phyloP scores from a whole-genome alignment of 228 moss, liverwort and hornwort species.

The Sphagnum magellanicum region DNA sequence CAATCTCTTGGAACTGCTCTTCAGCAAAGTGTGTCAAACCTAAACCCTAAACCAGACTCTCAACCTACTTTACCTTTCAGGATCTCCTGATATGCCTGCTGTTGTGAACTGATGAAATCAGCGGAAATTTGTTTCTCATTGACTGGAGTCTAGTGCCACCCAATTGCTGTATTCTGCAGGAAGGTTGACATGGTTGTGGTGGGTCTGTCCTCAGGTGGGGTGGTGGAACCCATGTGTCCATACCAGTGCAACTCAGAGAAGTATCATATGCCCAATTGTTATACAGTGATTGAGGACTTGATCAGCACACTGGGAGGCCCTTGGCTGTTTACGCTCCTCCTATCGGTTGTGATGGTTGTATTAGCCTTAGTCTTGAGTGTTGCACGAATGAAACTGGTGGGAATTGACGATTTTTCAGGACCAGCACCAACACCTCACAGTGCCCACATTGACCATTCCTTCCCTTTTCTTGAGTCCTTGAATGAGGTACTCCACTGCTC shows the following conservation, averaged over 20 bases:
- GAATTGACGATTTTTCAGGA: slow-evolving; percentile 83
- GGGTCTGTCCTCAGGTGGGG: slow-evolving; percentile 35
- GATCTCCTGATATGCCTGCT: too few species aligned
- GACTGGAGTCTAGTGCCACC: neutral
- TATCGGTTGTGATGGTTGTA: slow-evolving; percentile 74
- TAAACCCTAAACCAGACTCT: too few species aligned
- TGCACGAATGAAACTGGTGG: slow-evolving; percentile 88
- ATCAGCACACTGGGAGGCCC: slow-evolving; percentile 91
- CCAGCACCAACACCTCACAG: slow-evolving; percentile 70
- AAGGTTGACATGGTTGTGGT: slow-evolving; percentile 10
- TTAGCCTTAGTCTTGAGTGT: slow-evolving; percentile 93
- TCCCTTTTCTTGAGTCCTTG: slow-evolving; percentile 89
- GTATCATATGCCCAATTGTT: slow-evolving; percentile 92
- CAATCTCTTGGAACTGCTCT: too few species aligned
- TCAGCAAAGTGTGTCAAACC: too few species aligned
- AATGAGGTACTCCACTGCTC: slow-evolving; percentile 58
- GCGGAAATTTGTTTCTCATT: neutral
- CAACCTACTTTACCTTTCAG: too few species aligned
- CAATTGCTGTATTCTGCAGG: slow-evolving; percentile 16
- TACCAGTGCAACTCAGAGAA: slow-evolving; percentile 78
- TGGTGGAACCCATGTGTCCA: slow-evolving; percentile 53
- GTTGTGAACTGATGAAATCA: neutral
- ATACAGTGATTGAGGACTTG: slow-evolving; percentile 89
- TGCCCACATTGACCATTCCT: slow-evolving; percentile 86
- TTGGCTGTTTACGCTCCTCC: slow-evolving; percentile 77